Percentiles rank a stretch among this genome's conserved stretches.
These are phyloP conservation scores for Silene latifolia DNA, from an alignment of 148 eudicot species.

Conservation along the genomic window DNA sequence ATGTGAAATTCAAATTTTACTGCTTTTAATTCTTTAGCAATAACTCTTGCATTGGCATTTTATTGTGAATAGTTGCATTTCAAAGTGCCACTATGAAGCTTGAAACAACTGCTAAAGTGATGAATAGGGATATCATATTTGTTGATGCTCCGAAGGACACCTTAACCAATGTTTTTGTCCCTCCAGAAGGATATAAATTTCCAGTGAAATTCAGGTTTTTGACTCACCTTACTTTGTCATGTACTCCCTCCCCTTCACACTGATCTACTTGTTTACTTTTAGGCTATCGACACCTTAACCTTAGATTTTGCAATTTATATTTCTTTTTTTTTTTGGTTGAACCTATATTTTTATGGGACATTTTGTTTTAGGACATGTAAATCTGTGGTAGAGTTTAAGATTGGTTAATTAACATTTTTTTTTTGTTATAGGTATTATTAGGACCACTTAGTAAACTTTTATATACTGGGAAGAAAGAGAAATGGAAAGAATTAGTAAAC, in stretches of 20 bases:
- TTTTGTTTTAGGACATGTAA: no score
- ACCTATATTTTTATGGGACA: no score
- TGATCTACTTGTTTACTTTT: not conserved
- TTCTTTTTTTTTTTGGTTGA: no score
- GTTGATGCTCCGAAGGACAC: constrained; percentile 66
- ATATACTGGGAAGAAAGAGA: not conserved
- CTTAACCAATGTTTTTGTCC: constrained; percentile 59
- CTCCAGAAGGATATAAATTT: constrained; percentile 60
- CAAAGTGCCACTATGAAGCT: constrained; percentile 47
- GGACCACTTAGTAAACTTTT: not conserved
- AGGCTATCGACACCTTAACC: not conserved
- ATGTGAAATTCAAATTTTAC: not conserved
- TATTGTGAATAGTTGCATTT: constrained; percentile 44
- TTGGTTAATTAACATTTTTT: not conserved
- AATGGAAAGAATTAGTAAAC: not conserved
- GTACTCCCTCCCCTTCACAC: not conserved
- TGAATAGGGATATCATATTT: constrained; percentile 40
- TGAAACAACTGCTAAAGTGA: constrained; percentile 63
- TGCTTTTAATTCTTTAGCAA: not conserved
- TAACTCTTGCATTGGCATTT: not conserved
- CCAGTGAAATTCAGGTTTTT: constrained; percentile 62
- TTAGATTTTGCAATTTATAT: no score
- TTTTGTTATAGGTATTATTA: not conserved
- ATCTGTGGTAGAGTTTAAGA: not conserved
- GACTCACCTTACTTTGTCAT: not conserved